Conservation (phyloP, 805 yeast genomes). For the Saccharomycopsis javanensis region DNA sequence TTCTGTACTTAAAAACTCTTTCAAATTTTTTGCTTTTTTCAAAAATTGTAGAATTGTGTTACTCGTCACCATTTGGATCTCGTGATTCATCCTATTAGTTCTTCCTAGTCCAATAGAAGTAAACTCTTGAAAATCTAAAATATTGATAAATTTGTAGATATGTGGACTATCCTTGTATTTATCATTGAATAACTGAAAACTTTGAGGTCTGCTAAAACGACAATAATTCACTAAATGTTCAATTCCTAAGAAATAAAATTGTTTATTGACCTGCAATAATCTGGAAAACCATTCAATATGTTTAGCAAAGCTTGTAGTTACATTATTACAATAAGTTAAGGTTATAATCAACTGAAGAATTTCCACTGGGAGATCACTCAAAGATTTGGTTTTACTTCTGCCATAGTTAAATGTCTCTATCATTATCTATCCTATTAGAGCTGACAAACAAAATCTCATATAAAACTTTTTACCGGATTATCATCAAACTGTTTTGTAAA, state of each 20-base stretch:
- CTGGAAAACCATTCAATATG: constrained; percentile 19
- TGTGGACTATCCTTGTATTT: not conserved
- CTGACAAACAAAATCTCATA: too few relatives aligned
- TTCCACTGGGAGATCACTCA: constrained; percentile 15
- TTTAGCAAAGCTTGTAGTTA: constrained; percentile 8
- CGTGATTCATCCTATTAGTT: constrained; percentile 81
- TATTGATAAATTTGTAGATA: constrained; percentile 28
- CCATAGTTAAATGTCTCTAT: not conserved
- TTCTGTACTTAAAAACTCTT: constrained; percentile 77
- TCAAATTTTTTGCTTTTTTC: constrained; percentile 43
- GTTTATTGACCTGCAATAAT: constrained; percentile 9
- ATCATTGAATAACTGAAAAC: constrained; percentile 10
- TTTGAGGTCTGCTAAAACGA: constrained; percentile 17
- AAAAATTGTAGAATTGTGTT: constrained; percentile 59
- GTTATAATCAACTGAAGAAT: constrained; percentile 13
- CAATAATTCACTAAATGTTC: constrained; percentile 14
- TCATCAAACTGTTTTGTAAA: too few relatives aligned
- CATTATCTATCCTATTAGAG: not conserved
- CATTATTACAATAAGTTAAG: constrained; percentile 15
- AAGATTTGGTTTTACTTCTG: not conserved
- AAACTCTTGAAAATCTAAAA: constrained; percentile 79
- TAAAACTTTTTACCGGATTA: too few relatives aligned
- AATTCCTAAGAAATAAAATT: constrained; percentile 5
- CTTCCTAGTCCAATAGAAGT: constrained; percentile 86
- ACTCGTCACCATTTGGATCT: constrained; percentile 82